phyloP scores from a whole-genome alignment of 1,139 yeast species.

The Zygosaccharomyces pseudobailii region DNA sequence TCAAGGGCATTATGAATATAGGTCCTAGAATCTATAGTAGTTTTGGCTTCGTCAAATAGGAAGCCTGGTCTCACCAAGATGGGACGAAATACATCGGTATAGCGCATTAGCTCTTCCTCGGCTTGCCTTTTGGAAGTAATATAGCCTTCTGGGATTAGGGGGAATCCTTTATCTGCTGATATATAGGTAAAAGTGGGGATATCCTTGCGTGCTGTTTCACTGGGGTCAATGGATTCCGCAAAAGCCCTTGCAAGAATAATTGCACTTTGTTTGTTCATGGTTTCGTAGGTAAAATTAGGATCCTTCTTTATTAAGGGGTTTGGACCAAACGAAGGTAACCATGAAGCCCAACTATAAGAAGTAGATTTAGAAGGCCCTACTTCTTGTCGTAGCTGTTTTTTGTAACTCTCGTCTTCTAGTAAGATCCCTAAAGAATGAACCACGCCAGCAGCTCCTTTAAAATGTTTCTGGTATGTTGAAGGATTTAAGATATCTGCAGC shows the following conservation, averaged over 20 bases:
- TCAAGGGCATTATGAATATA: slow-evolving; percentile 35
- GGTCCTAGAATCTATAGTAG: slow-evolving; percentile 35
- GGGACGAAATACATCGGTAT: slow-evolving; percentile 44
- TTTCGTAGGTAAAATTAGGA: slow-evolving; percentile 48
- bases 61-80: slow-evolving; percentile 76
- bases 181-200: slow-evolving; percentile 62
- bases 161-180: slow-evolving; percentile 72
- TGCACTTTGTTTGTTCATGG: slow-evolving; percentile 68
- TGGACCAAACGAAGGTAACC: slow-evolving; percentile 23
- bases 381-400: slow-evolving; percentile 38
- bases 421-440: slow-evolving; percentile 82
- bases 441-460: slow-evolving; percentile 55
- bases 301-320: slow-evolving; percentile 53
- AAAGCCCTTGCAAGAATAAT: slow-evolving; percentile 56
- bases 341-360: slow-evolving; percentile 7
- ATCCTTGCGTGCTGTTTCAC: slow-evolving; percentile 6
- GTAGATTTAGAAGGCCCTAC: slow-evolving; percentile 3
- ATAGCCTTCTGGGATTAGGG: slow-evolving; percentile 64
- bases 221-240: slow-evolving; percentile 27
- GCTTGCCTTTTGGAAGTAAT: slow-evolving; percentile 74
- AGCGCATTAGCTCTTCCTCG: slow-evolving; percentile 48
- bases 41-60: slow-evolving; percentile 57
- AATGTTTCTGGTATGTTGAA: slow-evolving; percentile 44
- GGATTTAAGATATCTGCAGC: slow-evolving; percentile 67
- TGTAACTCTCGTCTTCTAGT: slow-evolving; percentile 63